phyloP scores from a whole-genome alignment of 2,329 filamentous ascomycete genomes.

The Alternaria sp. region DNA sequence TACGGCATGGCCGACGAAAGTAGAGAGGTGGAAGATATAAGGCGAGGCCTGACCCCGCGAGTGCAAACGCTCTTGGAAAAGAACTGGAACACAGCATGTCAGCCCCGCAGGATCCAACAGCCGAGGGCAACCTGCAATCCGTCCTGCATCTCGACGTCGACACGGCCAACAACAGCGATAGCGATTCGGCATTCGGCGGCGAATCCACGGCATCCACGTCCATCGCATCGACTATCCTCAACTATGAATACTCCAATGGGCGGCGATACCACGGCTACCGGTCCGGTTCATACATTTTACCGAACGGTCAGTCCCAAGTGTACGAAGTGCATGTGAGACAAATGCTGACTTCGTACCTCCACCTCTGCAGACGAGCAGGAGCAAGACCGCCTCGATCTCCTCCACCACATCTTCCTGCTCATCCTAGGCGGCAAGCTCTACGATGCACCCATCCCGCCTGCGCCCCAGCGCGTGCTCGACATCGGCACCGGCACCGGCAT shows the following conservation, averaged over 20 bases:
- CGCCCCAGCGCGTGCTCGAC: conserved; percentile 39
- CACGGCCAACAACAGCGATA: conserved; percentile 32
- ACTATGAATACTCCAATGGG: conserved; percentile 49
- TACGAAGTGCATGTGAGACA: neutral
- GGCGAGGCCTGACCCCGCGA: neutral
- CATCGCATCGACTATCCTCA: conserved; percentile 44
- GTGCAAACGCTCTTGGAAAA: neutral
- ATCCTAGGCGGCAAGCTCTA: conserved; percentile 47
- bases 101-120: conserved; percentile 6
- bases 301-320: conserved; percentile 28
- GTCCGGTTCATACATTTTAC: conserved; percentile 43
- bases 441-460: conserved; percentile 35
- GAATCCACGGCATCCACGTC: conserved; percentile 39
- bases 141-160: conserved; percentile 40
- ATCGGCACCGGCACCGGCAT: conserved; percentile 52
- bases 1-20: neutral
- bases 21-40: conserved; percentile 5
- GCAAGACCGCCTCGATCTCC: conserved; percentile 48
- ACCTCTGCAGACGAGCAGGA: conserved; percentile 38
- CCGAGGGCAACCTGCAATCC: conserved; percentile 28
- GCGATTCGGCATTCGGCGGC: conserved; percentile 42
- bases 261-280: conserved; percentile 49
- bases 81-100: conserved; percentile 14
- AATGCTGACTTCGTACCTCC: neutral
- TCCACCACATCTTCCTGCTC: conserved; percentile 48